Conservation (phyloP, 495 filamentous ascomycete genomes). For the Ascobolus immersus region DNA sequence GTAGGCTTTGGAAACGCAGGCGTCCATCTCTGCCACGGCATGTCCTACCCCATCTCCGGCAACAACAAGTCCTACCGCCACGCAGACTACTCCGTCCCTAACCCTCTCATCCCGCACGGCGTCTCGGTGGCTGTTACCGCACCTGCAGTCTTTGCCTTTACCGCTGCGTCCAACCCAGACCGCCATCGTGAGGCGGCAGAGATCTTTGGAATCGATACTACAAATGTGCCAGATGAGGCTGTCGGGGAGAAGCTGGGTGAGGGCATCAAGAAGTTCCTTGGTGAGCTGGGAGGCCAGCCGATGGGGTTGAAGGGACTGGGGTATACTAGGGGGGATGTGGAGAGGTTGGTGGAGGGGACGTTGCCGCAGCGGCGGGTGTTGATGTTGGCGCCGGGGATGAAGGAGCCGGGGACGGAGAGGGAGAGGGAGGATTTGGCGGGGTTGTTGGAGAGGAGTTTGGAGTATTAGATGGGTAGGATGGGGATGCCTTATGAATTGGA, state of each 20-base stretch:
- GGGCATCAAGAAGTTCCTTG: constrained; percentile 54
- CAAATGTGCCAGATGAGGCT: constrained; percentile 56
- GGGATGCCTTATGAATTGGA: too few relatives aligned
- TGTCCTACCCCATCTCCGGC: constrained; percentile 85
- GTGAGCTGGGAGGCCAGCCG: constrained; percentile 69
- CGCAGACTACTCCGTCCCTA: constrained; percentile 44
- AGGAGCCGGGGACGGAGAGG: constrained; percentile 29
- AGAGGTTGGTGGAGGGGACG: constrained; percentile 71
- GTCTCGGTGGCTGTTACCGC: constrained; percentile 88
- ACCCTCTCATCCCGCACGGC: constrained; percentile 79
- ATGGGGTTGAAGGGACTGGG: constrained; percentile 61
- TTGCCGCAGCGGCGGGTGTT: constrained; percentile 73
- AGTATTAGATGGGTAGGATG: constrained; percentile 31
- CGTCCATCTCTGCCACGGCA: constrained; percentile 90
- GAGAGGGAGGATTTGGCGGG: constrained; percentile 40
- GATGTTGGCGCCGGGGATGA: constrained; percentile 69
- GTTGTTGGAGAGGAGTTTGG: constrained; percentile 40
- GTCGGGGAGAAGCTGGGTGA: constrained; percentile 71
- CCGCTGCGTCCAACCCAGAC: constrained; percentile 67
- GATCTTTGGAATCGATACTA: constrained; percentile 70
- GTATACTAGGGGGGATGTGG: constrained; percentile 47
- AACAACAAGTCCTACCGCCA: constrained; percentile 79
- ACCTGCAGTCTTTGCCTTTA: constrained; percentile 83
- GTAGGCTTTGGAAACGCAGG: constrained; percentile 95
- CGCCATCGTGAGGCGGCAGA: constrained; percentile 75